Percentiles rank a stretch among this genome's conserved stretches.
Evolutionary conservation across 176 grass and related monocot genomes (phyloP).

Genomic region (Oryza punctata): DNA sequence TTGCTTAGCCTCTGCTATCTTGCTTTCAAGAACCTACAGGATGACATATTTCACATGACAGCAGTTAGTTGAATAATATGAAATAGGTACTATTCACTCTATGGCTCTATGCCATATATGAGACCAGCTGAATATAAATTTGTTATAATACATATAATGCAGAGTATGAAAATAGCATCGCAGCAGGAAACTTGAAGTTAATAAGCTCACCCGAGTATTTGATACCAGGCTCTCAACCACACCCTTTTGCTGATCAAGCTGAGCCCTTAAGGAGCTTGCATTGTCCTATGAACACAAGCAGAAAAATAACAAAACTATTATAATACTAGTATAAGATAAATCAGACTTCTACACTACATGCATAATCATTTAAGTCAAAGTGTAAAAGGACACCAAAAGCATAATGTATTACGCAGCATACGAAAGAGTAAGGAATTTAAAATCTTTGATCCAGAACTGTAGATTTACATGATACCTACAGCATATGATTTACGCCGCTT

Average conservation of each 20-base stretch:
- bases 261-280: constrained; percentile 82
- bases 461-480: constrained; percentile 59
- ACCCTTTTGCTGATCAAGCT: constrained; percentile 92
- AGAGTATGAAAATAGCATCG: not conserved
- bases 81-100: not conserved
- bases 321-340: constrained; percentile 13
- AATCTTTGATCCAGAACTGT: not conserved
- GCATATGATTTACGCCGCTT: constrained; percentile 99
- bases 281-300: constrained; percentile 68
- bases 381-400: not conserved
- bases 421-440: not conserved
- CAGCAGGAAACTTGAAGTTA: constrained; percentile 12
- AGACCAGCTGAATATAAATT: not conserved
- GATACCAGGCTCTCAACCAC: constrained; percentile 94
- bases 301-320: constrained; percentile 14
- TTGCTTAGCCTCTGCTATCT: constrained; percentile 93
- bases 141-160: not conserved
- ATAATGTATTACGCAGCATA: constrained; percentile 2
- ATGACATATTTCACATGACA: constrained; percentile 21
- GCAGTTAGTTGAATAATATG: not conserved
- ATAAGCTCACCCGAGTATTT: constrained; percentile 77
- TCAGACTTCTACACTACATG: not conserved
- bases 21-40: constrained; percentile 94
- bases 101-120: not conserved
- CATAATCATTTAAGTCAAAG: not conserved